Evolutionary conservation across 2,329 filamentous ascomycete species (phyloP).

Genomic region (Claviceps purpurea): DNA sequence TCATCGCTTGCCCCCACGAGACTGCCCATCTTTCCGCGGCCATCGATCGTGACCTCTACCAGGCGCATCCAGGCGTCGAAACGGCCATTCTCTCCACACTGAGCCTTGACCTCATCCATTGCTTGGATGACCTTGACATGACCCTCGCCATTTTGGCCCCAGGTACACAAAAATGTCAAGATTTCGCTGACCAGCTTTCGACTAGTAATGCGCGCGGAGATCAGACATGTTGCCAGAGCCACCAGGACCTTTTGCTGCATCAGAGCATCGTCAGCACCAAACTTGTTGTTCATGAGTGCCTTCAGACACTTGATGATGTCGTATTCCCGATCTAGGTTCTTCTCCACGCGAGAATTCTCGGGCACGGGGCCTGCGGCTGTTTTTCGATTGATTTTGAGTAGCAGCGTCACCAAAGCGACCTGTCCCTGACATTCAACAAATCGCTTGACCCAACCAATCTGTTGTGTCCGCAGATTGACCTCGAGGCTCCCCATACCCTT

Average conservation of each 20-base stretch:
- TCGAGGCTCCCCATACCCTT: conserved; percentile 88
- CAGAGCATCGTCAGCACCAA: conserved; percentile 90
- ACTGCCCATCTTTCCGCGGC: conserved; percentile 96
- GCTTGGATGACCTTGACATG: conserved; percentile 90
- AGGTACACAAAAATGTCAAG: conserved; percentile 89
- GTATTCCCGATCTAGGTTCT: conserved; percentile 81
- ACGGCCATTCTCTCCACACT: conserved; percentile 81
- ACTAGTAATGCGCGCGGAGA: conserved; percentile 79
- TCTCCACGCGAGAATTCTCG: conserved; percentile 47
- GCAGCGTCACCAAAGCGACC: conserved; percentile 84
- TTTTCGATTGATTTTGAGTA: conserved; percentile 86
- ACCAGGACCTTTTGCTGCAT: conserved; percentile 81
- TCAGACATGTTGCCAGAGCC: conserved; percentile 72
- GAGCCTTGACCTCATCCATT: conserved; percentile 78
- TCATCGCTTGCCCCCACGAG: conserved; percentile 94
- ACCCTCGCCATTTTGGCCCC: conserved; percentile 69
- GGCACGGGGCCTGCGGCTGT: conserved; percentile 60
- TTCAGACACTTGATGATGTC: conserved; percentile 97
- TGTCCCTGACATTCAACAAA: conserved; percentile 97
- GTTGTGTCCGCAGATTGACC: conserved; percentile 89
- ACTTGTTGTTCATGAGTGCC: conserved; percentile 98
- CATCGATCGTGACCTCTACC: conserved; percentile 92
- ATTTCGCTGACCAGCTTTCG: conserved; percentile 93
- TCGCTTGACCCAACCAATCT: conserved; percentile 91
- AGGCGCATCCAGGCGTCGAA: conserved; percentile 99